Base-by-base conservation (phyloP, 1,284 basidiomycete species). In the Boletellus sp. region DNA sequence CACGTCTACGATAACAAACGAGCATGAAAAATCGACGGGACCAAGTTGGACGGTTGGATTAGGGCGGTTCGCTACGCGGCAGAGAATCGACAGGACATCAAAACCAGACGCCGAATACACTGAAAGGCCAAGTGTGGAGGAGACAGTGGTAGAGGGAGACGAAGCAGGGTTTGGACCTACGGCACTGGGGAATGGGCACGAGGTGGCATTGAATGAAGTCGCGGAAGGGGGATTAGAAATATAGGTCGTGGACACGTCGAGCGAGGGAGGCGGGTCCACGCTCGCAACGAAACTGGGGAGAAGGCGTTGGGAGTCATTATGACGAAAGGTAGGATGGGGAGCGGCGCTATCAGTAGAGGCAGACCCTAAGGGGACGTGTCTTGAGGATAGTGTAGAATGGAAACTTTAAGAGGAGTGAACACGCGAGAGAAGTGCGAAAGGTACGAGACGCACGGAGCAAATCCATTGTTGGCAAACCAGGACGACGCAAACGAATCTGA, bases 91-190 rank as follows among this genome's bases (percentile, higher is more conserved):
- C 46, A 98, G 75, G 52, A 95, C 79, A 66, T 98, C 94, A 58
- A 97, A 95, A 8, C 95, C 95, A 0, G 92, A 89, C 0, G 85
- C 74, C 1, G 92, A 94, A 72, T 97, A 97, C 12, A 86, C 68
- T n/a, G 78, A 71, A n/a, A 78, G 68, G 32, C 71, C 70, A 22
- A 70, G 57, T 30, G 63, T 49, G 11, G 71, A 64, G 18, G 67
- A 62, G 18, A 59, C 33, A 19, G 53, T 36, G 33, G 51, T 3
- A 13, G 56, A 24, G 22, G 49, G 32, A 35, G 52, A 16, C 3
- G 49, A 30, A 7, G 45, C 15, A n/a, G 26, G 22, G 32, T 53
- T 43, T 24, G 52, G n/a, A 26, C 42, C 30, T 38, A 55, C 50
- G 40, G 44, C 21, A 50, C 36, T 49, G 22, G 53, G 57, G n/a